These are phyloP conservation scores for Suhomyces panamericanus DNA, from an alignment of 1,139 yeast species.

Conservation along the genomic window DNA sequence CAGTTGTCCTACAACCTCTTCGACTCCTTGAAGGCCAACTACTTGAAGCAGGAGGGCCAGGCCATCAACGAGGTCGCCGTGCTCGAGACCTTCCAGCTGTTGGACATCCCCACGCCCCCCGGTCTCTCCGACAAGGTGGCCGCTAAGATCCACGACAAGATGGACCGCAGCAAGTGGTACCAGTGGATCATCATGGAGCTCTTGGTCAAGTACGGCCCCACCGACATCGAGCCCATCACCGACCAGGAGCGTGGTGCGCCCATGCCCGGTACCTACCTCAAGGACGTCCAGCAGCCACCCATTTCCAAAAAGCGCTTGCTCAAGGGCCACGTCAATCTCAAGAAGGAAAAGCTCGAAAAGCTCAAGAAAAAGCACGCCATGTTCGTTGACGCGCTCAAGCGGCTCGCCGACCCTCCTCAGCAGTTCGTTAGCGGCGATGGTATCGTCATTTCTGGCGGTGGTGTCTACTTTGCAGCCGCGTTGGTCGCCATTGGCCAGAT, in stretches of 20 bases:
- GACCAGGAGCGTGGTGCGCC: conserved; percentile 24
- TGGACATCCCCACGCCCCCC: conserved; percentile 14
- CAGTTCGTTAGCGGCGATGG: conserved; percentile 35
- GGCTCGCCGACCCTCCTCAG: conserved; percentile 27
- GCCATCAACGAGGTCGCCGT: conserved; percentile 21
- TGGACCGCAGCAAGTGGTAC: conserved; percentile 26
- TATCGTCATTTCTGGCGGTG: conserved; percentile 36
- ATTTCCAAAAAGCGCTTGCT: conserved; percentile 20
- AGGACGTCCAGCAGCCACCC: conserved; percentile 17
- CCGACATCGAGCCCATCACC: conserved; percentile 19
- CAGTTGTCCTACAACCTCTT: conserved; percentile 22
- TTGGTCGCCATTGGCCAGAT: conserved; percentile 33
- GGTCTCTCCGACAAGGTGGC: conserved; percentile 16
- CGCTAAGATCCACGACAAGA: conserved; percentile 15
- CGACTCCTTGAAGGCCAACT: conserved; percentile 25
- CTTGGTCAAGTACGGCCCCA: conserved; percentile 15
- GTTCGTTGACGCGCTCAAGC: conserved; percentile 26
- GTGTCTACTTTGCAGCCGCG: conserved; percentile 30
- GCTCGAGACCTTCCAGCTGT: conserved; percentile 19
- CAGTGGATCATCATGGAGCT: conserved; percentile 14
- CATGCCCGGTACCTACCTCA: conserved; percentile 21
- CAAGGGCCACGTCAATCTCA: conserved; percentile 22
- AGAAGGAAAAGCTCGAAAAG: conserved; percentile 22
- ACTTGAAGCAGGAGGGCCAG: conserved; percentile 18
- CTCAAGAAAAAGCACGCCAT: conserved; percentile 28